phyloP scores from a whole-genome alignment of 495 filamentous ascomycete species.

The Penicillium canescens region DNA sequence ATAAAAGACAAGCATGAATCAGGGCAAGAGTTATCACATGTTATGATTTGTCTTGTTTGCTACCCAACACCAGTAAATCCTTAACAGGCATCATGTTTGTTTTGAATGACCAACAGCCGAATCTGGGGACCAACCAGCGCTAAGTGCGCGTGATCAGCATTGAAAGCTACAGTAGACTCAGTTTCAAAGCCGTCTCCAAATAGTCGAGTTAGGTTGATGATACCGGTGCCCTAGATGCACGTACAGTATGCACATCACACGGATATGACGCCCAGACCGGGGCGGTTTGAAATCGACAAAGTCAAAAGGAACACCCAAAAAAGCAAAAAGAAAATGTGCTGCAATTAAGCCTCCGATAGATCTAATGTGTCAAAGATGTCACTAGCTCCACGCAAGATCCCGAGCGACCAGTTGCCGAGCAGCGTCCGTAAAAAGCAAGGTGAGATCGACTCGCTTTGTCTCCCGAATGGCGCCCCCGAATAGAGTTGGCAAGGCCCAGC shows the following conservation, averaged over 20 bases:
- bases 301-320: neutral
- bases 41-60: conserved; percentile 4
- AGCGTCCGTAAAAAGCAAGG: conserved; percentile 10
- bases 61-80: neutral
- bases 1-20: neutral
- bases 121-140: neutral
- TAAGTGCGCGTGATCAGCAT: too few relatives aligned
- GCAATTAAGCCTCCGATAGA: conserved; percentile 2
- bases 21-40: conserved; percentile 7
- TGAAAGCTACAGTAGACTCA: too few relatives aligned
- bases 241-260: conserved; percentile 5
- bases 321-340: neutral
- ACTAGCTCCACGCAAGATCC: conserved; percentile 9
- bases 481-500: conserved; percentile 1
- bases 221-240: conserved; percentile 4
- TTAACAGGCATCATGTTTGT: conserved; percentile 2
- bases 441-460: conserved; percentile 8
- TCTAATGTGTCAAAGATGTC: conserved; percentile 4
- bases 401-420: conserved; percentile 5
- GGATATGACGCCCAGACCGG: neutral
- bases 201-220: conserved; percentile 3
- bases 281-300: neutral
- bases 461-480: conserved; percentile 6
- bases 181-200: neutral
- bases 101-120: neutral